Evolutionary conservation across 345 rosid species (phyloP).

Genomic region (Trapa incisa): DNA sequence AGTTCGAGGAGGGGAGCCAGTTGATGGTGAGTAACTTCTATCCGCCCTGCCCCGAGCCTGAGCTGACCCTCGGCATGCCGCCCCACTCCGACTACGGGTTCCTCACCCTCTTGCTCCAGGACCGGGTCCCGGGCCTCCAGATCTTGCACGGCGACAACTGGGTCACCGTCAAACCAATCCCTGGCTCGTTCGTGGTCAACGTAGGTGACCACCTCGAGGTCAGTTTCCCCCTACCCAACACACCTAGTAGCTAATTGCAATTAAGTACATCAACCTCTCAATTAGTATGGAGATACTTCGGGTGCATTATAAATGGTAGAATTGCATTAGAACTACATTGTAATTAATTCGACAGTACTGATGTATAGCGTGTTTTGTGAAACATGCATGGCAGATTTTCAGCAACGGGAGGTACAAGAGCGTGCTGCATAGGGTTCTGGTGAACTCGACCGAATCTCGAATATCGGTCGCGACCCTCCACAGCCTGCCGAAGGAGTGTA

Average conservation of each 20-base stretch:
- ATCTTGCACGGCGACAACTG: constrained; percentile 42
- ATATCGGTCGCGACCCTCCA: constrained; percentile 74
- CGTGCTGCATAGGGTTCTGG: constrained; percentile 65
- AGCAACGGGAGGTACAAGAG: constrained; percentile 90
- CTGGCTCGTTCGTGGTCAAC: constrained; percentile 60
- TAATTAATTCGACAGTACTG: no score
- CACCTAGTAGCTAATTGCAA: no score
- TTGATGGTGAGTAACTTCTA: constrained; percentile 58
- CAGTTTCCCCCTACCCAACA: not conserved
- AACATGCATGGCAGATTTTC: constrained; percentile 32
- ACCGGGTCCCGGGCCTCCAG: constrained; percentile 65
- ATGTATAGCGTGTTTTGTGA: no score
- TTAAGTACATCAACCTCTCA: no score
- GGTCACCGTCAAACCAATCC: constrained; percentile 64
- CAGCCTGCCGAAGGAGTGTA: constrained; percentile 34
- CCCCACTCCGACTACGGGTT: constrained; percentile 90
- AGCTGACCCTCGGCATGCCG: constrained; percentile 81
- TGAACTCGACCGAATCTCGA: constrained; percentile 40
- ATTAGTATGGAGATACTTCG: no score
- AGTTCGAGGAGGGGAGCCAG: constrained; percentile 64
- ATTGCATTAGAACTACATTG: no score
- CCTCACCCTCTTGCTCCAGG: constrained; percentile 81
- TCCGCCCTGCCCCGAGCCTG: constrained; percentile 84
- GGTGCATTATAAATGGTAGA: no score
- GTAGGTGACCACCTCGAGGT: constrained; percentile 99